A percentile compares a stretch with the other conserved stretches of the same genome.
Evolutionary conservation across 2,329 filamentous ascomycete species (phyloP).

Genomic region (Emydomyces testavorans): DNA sequence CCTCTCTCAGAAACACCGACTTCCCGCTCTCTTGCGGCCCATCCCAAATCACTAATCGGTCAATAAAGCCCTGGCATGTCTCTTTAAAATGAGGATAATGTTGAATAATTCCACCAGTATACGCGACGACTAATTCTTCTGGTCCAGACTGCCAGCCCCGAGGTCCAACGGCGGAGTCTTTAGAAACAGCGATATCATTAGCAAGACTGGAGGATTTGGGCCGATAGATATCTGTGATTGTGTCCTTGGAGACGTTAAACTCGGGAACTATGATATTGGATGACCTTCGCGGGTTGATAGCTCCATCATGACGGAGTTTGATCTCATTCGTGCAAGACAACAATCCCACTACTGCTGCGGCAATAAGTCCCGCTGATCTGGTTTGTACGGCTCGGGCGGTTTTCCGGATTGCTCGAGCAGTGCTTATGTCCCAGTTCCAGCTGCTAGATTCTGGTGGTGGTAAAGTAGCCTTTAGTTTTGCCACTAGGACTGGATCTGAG

Average conservation of each 20-base stretch:
- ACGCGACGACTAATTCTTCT: conserved; percentile 60
- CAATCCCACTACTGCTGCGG: conserved; percentile 59
- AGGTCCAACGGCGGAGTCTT: background rate
- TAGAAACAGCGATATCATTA: background rate
- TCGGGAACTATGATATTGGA: conserved; percentile 16
- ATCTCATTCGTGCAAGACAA: conserved; percentile 60
- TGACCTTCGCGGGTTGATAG: conserved; percentile 24
- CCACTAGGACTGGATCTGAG: conserved; percentile 40
- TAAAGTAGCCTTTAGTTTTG: conserved; percentile 44
- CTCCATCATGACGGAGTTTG: conserved; percentile 32
- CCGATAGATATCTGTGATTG: conserved; percentile 17
- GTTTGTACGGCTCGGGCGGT: conserved; percentile 60
- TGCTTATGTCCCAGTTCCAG: conserved; percentile 52
- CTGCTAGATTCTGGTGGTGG: conserved; percentile 34
- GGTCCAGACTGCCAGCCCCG: conserved; percentile 34
- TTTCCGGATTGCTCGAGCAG: conserved; percentile 49
- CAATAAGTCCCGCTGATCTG: conserved; percentile 61
- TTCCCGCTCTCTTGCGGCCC: conserved; percentile 32
- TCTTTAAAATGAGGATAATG: conserved; percentile 58
- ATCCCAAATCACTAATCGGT: conserved; percentile 35
- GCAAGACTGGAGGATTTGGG: background rate
- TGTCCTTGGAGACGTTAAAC: conserved; percentile 18
- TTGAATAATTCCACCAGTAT: conserved; percentile 63
- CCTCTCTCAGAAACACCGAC: conserved; percentile 37
- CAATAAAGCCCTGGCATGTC: conserved; percentile 55